phyloP scores from a whole-genome alignment of 31 red algal genomes.

The Endocladia muricata region DNA sequence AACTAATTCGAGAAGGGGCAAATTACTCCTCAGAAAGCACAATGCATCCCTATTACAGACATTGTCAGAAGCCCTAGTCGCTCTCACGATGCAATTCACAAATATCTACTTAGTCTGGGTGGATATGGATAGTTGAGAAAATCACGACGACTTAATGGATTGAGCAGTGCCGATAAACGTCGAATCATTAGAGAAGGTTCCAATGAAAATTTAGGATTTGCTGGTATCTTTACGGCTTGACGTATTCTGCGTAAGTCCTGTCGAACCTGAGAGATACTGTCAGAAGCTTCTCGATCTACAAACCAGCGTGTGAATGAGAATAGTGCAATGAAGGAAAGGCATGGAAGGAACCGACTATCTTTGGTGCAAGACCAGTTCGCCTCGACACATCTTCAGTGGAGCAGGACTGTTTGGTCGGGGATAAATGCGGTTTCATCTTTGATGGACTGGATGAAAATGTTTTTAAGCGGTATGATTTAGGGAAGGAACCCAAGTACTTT shows the following conservation, averaged over 20 bases:
- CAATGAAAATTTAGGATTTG: background rate
- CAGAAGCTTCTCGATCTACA: background rate
- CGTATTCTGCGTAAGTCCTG: background rate
- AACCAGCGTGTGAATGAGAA: background rate
- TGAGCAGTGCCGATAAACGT: background rate
- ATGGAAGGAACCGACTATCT: background rate
- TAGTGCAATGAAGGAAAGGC: background rate
- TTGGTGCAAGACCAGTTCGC: background rate
- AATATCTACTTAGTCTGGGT: background rate
- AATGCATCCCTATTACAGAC: background rate
- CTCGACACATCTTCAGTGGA: background rate
- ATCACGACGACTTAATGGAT: background rate
- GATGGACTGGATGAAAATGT: background rate
- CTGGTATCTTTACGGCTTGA: background rate
- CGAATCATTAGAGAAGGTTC: background rate
- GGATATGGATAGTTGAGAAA: background rate
- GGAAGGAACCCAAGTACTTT: background rate
- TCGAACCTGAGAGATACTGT: background rate
- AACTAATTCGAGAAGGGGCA: background rate
- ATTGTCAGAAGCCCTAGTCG: background rate
- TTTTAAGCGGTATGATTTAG: background rate
- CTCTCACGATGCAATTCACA: background rate
- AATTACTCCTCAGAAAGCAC: background rate
- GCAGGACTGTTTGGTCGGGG: background rate
- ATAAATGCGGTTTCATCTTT: background rate